Evolutionary conservation across 2,329 filamentous ascomycete genomes (phyloP), one percentile per base, ranked within the genome.

Genomic region (Xylariaceae sp.): DNA sequence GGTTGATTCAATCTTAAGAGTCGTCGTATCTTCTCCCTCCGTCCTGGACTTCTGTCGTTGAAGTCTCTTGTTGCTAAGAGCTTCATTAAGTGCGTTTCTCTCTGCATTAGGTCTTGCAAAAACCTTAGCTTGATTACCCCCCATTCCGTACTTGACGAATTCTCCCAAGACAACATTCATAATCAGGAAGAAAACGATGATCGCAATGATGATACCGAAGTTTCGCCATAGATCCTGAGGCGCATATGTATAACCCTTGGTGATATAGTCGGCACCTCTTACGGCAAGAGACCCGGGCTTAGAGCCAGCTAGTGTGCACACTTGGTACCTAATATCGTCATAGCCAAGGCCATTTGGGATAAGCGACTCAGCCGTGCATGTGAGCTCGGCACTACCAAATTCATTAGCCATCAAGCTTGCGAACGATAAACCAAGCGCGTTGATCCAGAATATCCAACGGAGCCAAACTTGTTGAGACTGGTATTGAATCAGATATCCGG

Each of bases 381-480:
- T 84, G 68, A 96, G 76, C 23, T 86, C 79, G 35, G 89, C 77
- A 9, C 82, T 74, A 29, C 80, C 79, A 64, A 96, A 96, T 67
- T 96, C 92, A 65, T 96, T 96, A 64, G 89, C 84, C 89, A 96
- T 94, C 72, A 96, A 72, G 2, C 85, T 77, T 9, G 86, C 82
- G 67, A 96, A 95, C 0, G 85, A 83, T 2, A 94, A 79, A 39
- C 89, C 90, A 0, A 92, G 75, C 0, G 86, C 80, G 56, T 92
- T 91, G 70, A 92, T 76, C 76, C 86, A 93, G 73, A 85, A 90
- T 55, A 93, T 85, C 90, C 90, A 94, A 15, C 87, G 78, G 5
- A 92, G 70, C 86, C 89, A 93, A 3, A 86, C 84, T 62, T 91
- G 87, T 63, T 89, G 83, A 2, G 77, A 82, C 43, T 87, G 81